Base-by-base conservation (phyloP, 2,329 filamentous ascomycete species). In the Diaporthe australafricana region DNA sequence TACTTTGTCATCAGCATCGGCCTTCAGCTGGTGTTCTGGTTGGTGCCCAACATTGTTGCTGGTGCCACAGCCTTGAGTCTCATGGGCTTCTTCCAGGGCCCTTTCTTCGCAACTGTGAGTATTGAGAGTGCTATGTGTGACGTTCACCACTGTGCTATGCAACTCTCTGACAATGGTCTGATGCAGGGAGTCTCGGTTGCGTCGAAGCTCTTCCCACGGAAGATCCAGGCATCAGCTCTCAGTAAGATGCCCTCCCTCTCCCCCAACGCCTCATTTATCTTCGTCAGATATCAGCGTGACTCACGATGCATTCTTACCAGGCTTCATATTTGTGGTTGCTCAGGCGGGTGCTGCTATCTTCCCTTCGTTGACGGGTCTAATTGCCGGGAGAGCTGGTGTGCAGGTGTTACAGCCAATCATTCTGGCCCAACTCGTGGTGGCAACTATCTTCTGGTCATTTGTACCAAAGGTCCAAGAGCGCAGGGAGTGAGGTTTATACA, bases 1-100 rank as follows among this genome's bases (percentile, higher is more conserved):
- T 92, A 90, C 65, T 84, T 84, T 35, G 76, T 85, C 2, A 71
- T 90, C 0, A 86, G 86, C 68, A 80, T 91, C 0, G 87, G 77
- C 0, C 77, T 91, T 1, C 89, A 91, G 74, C 76, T 91, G 9
- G 79, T 91, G 0, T 91, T 91, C 65, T 91, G 90, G 90, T 80
- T 90, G 78, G 70, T 71, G 25, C 70, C 70, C 22, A 71, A 55
- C 32, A 62, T 69, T 76, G 63, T 86, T 20, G 83, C 81, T 5
- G 85, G 85, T 60, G 84, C 86, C 3, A 84, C 87, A 0, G 84
- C 84, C 0, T 82, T 88, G 53, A 87, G 83, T 72, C 75, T 88
- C 1, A 80, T 89, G n/a, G 87, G 87, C 0, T 88, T 89, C 79
- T 86, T 89, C 72, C 83, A 83, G 0, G 87, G 87, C 0, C 87